These are phyloP conservation scores for Xylaria sp. DNA, from an alignment of 2,329 filamentous ascomycete species.

Conservation along the genomic window DNA sequence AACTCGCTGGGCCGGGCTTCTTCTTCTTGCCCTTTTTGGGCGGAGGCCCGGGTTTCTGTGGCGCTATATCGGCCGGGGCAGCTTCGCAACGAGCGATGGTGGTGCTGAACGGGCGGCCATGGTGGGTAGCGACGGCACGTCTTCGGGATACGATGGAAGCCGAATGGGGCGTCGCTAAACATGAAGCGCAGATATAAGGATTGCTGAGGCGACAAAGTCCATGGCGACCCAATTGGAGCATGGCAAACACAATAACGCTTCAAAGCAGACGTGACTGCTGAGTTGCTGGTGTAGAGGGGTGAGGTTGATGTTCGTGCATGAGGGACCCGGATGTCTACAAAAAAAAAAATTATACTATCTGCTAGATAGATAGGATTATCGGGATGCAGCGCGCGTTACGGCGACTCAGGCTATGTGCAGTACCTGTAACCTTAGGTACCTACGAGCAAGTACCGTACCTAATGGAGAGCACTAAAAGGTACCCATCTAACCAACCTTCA, in stretches of 20 bases:
- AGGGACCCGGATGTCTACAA: neutral
- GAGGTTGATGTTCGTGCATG: slow-evolving; percentile 13
- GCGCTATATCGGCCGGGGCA: slow-evolving; percentile 11
- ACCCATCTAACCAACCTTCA: too few species aligned
- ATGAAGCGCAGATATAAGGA: slow-evolving; percentile 48
- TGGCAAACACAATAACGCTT: slow-evolving; percentile 41
- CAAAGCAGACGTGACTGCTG: slow-evolving; percentile 18
- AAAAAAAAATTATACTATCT: neutral
- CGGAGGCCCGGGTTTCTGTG: neutral
- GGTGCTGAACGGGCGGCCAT: slow-evolving; percentile 42
- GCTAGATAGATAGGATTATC: neutral
- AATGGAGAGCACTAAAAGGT: too few species aligned
- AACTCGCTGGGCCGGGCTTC: slow-evolving; percentile 5
- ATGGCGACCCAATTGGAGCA: slow-evolving; percentile 51
- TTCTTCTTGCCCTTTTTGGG: slow-evolving; percentile 17
- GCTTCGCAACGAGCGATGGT: slow-evolving; percentile 34
- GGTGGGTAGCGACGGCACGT: slow-evolving; percentile 24
- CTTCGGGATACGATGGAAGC: slow-evolving; percentile 35
- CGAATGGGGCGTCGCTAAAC: slow-evolving; percentile 38
- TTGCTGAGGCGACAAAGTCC: slow-evolving; percentile 45
- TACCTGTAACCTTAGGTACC: too few species aligned
- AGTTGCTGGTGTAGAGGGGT: slow-evolving; percentile 10
- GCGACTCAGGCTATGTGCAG: too few species aligned
- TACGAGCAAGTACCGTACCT: too few species aligned
- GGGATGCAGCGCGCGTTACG: neutral